These are phyloP conservation scores for Coelastrella sp. DNA, from an alignment of 139 green algal species.

Conservation along the genomic window DNA sequence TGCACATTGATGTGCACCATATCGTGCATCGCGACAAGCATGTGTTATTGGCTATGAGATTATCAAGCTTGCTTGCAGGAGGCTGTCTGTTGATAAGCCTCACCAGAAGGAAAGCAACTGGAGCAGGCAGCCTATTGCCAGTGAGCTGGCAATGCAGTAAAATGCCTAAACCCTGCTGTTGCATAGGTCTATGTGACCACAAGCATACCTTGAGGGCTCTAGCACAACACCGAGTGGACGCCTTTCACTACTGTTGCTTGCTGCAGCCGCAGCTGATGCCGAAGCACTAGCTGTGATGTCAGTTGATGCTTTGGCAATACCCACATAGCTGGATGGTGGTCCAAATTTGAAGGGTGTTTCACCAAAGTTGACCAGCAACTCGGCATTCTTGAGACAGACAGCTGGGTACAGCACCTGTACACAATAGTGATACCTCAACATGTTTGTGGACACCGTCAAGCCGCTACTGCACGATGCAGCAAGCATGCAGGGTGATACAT, in stretches of 20 bases:
- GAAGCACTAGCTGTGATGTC: conserved; percentile 5
- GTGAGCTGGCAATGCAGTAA: too few relatives aligned
- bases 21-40: too few relatives aligned
- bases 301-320: conserved; percentile 22
- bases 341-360: conserved; percentile 47
- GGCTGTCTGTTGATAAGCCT: too few relatives aligned
- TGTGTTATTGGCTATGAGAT: too few relatives aligned
- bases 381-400: conserved; percentile 84
- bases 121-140: too few relatives aligned
- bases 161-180: too few relatives aligned
- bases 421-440: not conserved
- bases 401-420: conserved; percentile 74
- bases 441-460: not conserved
- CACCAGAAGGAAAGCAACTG: too few relatives aligned
- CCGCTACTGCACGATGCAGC: too few relatives aligned
- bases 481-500: too few relatives aligned
- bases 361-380: conserved; percentile 79
- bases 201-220: conserved; percentile 66
- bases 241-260: conserved; percentile 20
- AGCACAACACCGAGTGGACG: conserved; percentile 82
- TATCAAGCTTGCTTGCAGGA: too few relatives aligned
- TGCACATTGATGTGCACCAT: too few relatives aligned
- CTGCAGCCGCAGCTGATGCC: conserved; percentile 9
- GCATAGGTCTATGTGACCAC: too few relatives aligned
- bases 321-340: conserved; percentile 54